These are phyloP conservation scores for Pseudopediastrum boryanum DNA, from an alignment of 139 green algal species.

Conservation along the genomic window DNA sequence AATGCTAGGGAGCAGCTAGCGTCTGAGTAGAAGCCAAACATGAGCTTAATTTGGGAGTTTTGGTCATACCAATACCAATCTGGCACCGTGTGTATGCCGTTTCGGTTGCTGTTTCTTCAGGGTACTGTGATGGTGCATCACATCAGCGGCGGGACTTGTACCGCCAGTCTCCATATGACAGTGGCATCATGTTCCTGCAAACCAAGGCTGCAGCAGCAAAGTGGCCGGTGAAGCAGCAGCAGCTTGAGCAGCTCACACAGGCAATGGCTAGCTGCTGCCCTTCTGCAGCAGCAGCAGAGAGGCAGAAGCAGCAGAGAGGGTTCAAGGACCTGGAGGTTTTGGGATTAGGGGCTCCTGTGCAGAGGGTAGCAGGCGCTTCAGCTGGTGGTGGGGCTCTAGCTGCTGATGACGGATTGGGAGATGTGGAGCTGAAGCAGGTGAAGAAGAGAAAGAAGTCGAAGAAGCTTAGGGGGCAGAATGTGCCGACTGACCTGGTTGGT, in stretches of 20 bases:
- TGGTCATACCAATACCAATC: no score
- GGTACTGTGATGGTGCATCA: constrained; percentile 34
- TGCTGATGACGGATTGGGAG: no score
- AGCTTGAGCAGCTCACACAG: constrained; percentile 15
- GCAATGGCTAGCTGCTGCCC: constrained; percentile 24
- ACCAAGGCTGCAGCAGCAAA: constrained; percentile 15
- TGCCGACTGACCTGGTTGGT: no score
- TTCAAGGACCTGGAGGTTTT: constrained; percentile 5
- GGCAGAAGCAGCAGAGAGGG: constrained; percentile 20
- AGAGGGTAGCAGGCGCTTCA: no score
- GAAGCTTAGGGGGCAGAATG: no score
- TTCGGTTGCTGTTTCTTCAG: background rate
- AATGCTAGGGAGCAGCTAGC: no score
- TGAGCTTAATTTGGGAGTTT: no score
- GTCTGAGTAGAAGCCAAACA: no score
- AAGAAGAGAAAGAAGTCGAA: no score
- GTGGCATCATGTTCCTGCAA: constrained; percentile 32
- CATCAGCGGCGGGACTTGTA: constrained; percentile 29
- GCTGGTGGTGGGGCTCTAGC: no score
- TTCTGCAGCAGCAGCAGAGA: constrained; percentile 22
- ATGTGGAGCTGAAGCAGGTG: no score
- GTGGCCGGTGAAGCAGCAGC: constrained; percentile 14
- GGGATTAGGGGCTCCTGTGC: constrained; percentile 8
- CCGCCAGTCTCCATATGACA: constrained; percentile 36
- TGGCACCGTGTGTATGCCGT: no score